phyloP scores from a whole-genome alignment of 345 rosid species.

The Acer campestre region DNA sequence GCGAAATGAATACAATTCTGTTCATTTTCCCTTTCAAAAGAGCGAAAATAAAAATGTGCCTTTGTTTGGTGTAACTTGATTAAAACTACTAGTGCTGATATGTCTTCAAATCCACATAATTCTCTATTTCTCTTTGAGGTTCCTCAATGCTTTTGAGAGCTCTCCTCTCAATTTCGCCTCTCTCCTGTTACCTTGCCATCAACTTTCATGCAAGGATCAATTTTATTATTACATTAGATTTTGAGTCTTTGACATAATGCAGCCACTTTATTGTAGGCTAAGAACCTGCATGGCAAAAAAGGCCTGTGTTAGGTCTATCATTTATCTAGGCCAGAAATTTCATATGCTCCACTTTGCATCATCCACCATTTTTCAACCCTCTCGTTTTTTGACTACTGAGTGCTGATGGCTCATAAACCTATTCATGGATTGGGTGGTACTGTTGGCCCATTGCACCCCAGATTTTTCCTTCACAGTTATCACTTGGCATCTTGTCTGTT shows the following conservation, averaged over 20 bases:
- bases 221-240: too few species aligned
- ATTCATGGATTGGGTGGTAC: background rate
- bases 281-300: background rate
- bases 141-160: background rate
- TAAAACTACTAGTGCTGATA: background rate
- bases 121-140: background rate
- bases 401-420: background rate
- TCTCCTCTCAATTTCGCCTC: background rate
- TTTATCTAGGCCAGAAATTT: background rate
- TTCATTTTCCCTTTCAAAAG: background rate
- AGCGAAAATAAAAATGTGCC: background rate
- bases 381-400: background rate
- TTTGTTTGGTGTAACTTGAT: background rate
- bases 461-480: background rate
- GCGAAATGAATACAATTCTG: background rate
- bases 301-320: too few species aligned
- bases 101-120: background rate
- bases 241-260: background rate
- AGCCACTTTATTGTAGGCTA: background rate
- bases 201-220: background rate
- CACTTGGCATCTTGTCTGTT: background rate
- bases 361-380: background rate
- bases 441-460: background rate
- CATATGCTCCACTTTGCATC: background rate
- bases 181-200: background rate